Percentiles rank a stretch among this genome's conserved stretches.
phyloP scores from a whole-genome alignment of 805 yeast species.

The Teunomyces panamensis region DNA sequence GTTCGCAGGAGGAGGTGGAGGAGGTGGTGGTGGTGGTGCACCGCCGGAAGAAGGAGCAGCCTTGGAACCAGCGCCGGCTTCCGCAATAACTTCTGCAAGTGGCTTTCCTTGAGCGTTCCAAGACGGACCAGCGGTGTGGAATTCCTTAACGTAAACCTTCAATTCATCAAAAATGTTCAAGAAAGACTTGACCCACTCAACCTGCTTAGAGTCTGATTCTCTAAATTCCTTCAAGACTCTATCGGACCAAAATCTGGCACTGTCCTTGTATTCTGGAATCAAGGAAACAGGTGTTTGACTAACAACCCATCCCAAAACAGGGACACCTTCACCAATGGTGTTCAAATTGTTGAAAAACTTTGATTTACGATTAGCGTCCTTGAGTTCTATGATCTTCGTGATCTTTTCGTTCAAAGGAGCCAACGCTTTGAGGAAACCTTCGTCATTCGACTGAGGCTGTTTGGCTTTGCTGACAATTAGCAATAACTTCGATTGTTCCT shows the following conservation, averaged over 20 bases:
- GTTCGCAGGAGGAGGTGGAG: conserved; percentile 83
- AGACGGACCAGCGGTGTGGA: conserved; percentile 78
- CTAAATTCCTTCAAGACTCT: conserved; percentile 81
- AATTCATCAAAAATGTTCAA: conserved; percentile 65
- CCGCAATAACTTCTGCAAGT: conserved; percentile 48
- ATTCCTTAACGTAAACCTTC: conserved; percentile 69
- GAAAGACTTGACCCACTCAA: conserved; percentile 77
- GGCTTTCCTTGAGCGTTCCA: conserved; percentile 66
- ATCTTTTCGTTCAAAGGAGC: conserved; percentile 67
- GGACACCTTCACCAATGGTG: conserved; percentile 84
- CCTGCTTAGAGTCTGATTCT: conserved; percentile 65
- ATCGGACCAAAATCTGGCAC: conserved; percentile 93
- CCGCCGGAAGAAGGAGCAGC: conserved; percentile 25
- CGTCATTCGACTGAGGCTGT: conserved; percentile 61
- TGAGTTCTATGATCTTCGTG: conserved; percentile 54
- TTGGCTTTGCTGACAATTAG: conserved; percentile 55
- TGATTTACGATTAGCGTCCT: conserved; percentile 73
- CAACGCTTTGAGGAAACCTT: conserved; percentile 54
- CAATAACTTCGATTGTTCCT: conserved; percentile 58
- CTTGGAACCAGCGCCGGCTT: conserved; percentile 1
- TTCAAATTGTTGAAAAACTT: conserved; percentile 68
- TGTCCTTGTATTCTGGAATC: conserved; percentile 81
- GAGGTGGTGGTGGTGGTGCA: conserved; percentile 71
- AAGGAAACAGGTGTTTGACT: conserved; percentile 70
- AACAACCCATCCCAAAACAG: conserved; percentile 89